phyloP scores from a whole-genome alignment of 1,284 basidiomycete species.

The Trametes pubescens region DNA sequence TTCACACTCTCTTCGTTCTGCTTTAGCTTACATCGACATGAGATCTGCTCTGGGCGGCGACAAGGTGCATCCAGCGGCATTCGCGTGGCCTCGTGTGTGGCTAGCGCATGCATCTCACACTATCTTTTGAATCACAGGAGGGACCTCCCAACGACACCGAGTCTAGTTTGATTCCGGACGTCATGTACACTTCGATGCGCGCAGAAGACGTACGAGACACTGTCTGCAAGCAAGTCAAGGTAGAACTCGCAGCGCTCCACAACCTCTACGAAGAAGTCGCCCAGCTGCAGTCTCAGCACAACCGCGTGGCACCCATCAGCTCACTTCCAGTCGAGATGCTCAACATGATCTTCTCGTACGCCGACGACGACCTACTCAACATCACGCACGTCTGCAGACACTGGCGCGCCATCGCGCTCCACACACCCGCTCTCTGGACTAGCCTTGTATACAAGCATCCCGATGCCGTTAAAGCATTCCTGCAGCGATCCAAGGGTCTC shows the following conservation, averaged over 20 bases:
- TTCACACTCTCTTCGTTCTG: no score
- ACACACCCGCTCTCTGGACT: conserved; percentile 13
- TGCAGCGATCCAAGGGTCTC: conserved; percentile 12
- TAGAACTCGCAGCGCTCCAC: background rate
- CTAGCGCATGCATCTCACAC: no score
- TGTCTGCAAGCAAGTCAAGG: background rate
- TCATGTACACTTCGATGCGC: background rate
- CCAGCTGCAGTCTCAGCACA: background rate
- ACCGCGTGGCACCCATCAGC: conserved; percentile 2
- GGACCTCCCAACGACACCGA: no score
- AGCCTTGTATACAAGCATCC: conserved; percentile 9
- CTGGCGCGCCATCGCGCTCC: conserved; percentile 11
- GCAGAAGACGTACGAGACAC: background rate
- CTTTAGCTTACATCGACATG: no score
- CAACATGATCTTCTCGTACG: background rate
- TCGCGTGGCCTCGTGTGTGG: no score
- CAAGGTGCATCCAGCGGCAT: no score
- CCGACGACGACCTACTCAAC: background rate
- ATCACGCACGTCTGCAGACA: conserved; percentile 15
- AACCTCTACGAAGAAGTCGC: background rate
- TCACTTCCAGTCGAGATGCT: conserved; percentile 1
- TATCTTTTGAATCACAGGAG: no score
- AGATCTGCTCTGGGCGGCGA: no score
- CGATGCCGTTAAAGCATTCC: conserved; percentile 5
- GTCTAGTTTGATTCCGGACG: no score